A percentile compares a stretch with the other conserved stretches of the same genome.
phyloP scores from a whole-genome alignment of 2,329 filamentous ascomycete species.

The Dactylellina sp. region DNA sequence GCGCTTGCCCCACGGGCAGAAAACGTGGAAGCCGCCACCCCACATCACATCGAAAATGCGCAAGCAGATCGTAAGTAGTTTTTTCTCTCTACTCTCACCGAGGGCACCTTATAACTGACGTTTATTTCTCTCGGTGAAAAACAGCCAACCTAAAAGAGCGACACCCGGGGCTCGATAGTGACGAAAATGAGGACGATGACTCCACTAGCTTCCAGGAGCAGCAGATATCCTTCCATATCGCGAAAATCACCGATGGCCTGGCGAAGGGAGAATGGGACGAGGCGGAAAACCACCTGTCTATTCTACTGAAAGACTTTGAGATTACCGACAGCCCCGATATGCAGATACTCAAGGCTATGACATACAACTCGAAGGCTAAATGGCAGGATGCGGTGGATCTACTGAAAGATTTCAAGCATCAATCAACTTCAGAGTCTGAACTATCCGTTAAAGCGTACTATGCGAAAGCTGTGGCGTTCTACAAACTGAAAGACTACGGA shows the following conservation, averaged over 20 bases:
- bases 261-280: constrained; percentile 43
- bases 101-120: neutral
- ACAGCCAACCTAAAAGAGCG: constrained; percentile 16
- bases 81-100: neutral
- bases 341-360: constrained; percentile 45
- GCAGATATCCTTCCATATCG: constrained; percentile 42
- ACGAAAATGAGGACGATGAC: constrained; percentile 11
- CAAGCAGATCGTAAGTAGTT: constrained; percentile 32
- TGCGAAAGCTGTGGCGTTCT: constrained; percentile 47
- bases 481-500: constrained; percentile 53
- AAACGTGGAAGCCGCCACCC: constrained; percentile 4
- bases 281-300: constrained; percentile 33
- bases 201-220: constrained; percentile 16
- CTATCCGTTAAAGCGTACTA: constrained; percentile 45
- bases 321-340: constrained; percentile 36
- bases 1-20: constrained; percentile 12
- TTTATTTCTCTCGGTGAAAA: neutral
- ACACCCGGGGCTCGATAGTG: neutral
- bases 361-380: constrained; percentile 41
- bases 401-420: constrained; percentile 48
- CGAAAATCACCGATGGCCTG: constrained; percentile 40
- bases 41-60: constrained; percentile 25
- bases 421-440: constrained; percentile 47
- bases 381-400: constrained; percentile 45
- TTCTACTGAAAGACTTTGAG: constrained; percentile 33